Base-by-base conservation (phyloP, 2,329 filamentous ascomycete species). In the Fusarium incarnatum region DNA sequence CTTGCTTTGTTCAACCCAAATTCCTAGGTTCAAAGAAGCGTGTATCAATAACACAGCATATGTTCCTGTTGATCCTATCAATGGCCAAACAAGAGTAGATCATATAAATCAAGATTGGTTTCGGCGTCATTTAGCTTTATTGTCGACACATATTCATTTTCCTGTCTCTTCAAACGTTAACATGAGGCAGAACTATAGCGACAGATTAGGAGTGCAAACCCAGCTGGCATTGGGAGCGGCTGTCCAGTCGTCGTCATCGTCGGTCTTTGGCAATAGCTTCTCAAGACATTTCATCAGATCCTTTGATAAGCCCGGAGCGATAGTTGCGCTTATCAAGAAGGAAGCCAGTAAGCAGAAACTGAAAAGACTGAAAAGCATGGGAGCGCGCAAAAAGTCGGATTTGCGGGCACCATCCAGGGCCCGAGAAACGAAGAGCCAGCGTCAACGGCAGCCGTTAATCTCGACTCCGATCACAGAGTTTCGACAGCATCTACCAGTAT, bases 1-100 rank as follows among this genome's bases (percentile, higher is more conserved):
- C 32, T 41, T 50, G 25, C 64, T 60, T 68, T 60, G 44, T 68
- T 68, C 28, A 9, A 13, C 23, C 23, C 22, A 40, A 16, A 11
- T 7, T 13, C 11, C 23, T 6, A 23, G 18, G 34, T 30, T 25
- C 30, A 50, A 57, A 32, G 25, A n/a, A 28, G 30, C 32, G 18
- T 47, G 49, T 59, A 50, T 30, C 16, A 23, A 56, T 40, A 56
- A 56, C 37, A 58, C 8, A 34, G 28, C 25, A 12, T 15, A 40
- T 20, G 22, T 41, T 58, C 32, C 10, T 12, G 9, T 41, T 16
- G 13, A 15, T 20, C 18, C 12, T 11, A 5, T 28, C 32, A 41
- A 25, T 5, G 15, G 25, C 9, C 10, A 25, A 18, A 25, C 49
- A 41, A n/a, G 11, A 23, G 22, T n/a, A 34, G 20, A 11, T 8